Evolutionary conservation across 176 grass and related monocot species (phyloP).

Genomic region (Triticum monococcum): DNA sequence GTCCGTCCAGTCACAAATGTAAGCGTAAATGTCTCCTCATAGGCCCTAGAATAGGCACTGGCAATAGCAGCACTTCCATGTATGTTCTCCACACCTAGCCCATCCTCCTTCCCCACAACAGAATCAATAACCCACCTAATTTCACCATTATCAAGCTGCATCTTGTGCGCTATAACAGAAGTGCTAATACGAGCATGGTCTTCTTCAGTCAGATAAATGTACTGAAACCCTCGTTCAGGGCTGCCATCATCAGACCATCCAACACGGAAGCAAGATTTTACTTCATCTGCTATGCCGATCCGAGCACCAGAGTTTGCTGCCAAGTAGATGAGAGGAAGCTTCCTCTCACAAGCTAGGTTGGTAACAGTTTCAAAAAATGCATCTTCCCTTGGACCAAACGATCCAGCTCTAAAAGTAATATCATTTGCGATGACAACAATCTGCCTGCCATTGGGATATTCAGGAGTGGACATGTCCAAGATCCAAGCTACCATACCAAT

Average conservation of each 20-base stretch:
- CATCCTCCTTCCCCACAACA: slow-evolving; percentile 95
- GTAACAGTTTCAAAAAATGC: slow-evolving; percentile 97
- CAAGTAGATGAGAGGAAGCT: slow-evolving; percentile 94
- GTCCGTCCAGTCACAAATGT: slow-evolving; percentile 88
- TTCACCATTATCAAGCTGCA: slow-evolving; percentile 77
- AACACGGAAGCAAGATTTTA: slow-evolving; percentile 91
- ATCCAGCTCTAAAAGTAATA: slow-evolving; percentile 87
- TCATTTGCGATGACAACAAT: slow-evolving; percentile 95
- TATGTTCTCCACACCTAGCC: slow-evolving; percentile 92
- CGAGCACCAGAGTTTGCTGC: slow-evolving; percentile 95
- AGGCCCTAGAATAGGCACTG: slow-evolving; percentile 93
- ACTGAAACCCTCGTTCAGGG: slow-evolving; percentile 83
- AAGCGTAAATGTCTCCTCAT: slow-evolving; percentile 92
- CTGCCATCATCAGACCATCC: slow-evolving; percentile 73
- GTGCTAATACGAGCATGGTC: slow-evolving; percentile 67
- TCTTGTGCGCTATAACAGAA: slow-evolving; percentile 88
- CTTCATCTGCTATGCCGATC: slow-evolving; percentile 89
- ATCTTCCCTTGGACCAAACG: slow-evolving; percentile 96
- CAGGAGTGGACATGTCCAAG: slow-evolving; percentile 89
- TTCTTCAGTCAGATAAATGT: slow-evolving; percentile 83
- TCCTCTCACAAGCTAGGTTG: slow-evolving; percentile 81
- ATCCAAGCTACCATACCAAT: slow-evolving; percentile 94
- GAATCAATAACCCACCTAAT: slow-evolving; percentile 89
- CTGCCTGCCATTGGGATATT: slow-evolving; percentile 80
- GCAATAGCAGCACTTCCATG: slow-evolving; percentile 98